Percentiles rank a stretch among this genome's conserved stretches.
These are phyloP conservation scores for Fusarium sublunatum DNA, from an alignment of 2,329 filamentous ascomycete species.

Conservation along the genomic window DNA sequence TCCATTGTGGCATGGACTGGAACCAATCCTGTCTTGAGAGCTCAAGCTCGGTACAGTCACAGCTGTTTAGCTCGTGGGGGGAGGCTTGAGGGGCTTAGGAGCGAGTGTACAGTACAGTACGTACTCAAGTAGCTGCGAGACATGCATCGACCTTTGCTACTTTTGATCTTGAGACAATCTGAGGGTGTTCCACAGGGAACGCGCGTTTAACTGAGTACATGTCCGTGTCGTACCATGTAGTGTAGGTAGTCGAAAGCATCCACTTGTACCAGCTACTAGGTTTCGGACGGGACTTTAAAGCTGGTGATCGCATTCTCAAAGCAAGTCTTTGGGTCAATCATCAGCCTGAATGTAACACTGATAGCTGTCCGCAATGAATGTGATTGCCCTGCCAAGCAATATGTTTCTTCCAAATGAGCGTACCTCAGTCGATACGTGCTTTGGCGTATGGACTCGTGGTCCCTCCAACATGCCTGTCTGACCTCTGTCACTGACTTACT, in stretches of 20 bases:
- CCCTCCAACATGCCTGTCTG: conserved; percentile 11
- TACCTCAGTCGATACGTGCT: conserved; percentile 13
- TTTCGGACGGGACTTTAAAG: conserved; percentile 14
- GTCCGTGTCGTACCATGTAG: conserved; percentile 9
- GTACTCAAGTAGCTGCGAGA: conserved; percentile 13
- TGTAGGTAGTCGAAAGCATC: not conserved
- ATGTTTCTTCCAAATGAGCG: not conserved
- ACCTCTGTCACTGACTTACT: conserved; percentile 13
- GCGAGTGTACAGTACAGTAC: conserved; percentile 1
- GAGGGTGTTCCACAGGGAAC: conserved; percentile 29
- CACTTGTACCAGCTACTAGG: conserved; percentile 3
- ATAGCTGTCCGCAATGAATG: conserved; percentile 5
- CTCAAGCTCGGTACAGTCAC: conserved; percentile 16
- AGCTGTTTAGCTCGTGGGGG: conserved; percentile 19
- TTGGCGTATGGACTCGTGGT: conserved; percentile 7
- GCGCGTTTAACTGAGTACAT: conserved; percentile 32
- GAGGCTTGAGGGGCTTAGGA: not conserved
- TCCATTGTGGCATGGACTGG: conserved; percentile 28
- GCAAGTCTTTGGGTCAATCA: not conserved
- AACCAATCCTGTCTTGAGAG: conserved; percentile 26
- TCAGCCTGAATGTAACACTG: not conserved
- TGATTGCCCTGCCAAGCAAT: conserved; percentile 15
- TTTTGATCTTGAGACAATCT: conserved; percentile 15
- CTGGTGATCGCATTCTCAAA: conserved; percentile 18
- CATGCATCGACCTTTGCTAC: conserved; percentile 5